phyloP scores from a whole-genome alignment of 495 filamentous ascomycete species.

The Cercophora sp. region DNA sequence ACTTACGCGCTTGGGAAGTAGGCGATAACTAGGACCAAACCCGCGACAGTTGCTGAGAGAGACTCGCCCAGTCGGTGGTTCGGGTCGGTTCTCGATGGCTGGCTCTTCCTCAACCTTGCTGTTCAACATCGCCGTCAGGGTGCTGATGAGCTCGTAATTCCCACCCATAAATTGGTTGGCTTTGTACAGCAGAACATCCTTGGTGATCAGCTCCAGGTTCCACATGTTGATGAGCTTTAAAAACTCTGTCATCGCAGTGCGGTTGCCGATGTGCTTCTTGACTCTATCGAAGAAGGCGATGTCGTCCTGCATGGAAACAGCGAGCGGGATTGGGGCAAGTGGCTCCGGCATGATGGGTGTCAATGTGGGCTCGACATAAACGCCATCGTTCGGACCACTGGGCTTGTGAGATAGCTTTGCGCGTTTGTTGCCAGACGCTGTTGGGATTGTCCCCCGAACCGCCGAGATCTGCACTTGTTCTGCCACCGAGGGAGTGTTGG shows the following conservation, averaged over 20 bases:
- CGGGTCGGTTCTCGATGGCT: constrained; percentile 70
- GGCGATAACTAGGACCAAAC: constrained; percentile 87
- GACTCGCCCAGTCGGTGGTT: constrained; percentile 67
- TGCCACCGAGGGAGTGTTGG: constrained; percentile 20
- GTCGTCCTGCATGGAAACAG: constrained; percentile 65
- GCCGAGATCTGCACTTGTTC: constrained; percentile 34
- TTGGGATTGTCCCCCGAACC: constrained; percentile 31
- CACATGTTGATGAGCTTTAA: constrained; percentile 93
- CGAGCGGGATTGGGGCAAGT: constrained; percentile 65
- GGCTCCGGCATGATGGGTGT: constrained; percentile 84
- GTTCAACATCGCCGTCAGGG: constrained; percentile 75
- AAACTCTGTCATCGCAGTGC: constrained; percentile 88
- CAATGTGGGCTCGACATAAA: constrained; percentile 78
- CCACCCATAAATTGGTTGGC: constrained; percentile 81
- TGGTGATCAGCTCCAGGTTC: constrained; percentile 83
- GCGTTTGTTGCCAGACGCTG: constrained; percentile 48
- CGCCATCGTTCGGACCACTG: constrained; percentile 50
- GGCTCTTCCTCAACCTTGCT: constrained; percentile 65
- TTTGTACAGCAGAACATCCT: constrained; percentile 72
- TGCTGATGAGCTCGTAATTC: constrained; percentile 80
- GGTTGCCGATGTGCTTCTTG: constrained; percentile 93
- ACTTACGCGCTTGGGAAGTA: constrained; percentile 75
- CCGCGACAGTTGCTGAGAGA: constrained; percentile 90
- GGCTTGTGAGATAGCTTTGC: constrained; percentile 61
- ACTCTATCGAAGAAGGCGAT: constrained; percentile 92